Base-by-base conservation (phyloP, 2,329 filamentous ascomycete species). In the Aspergillus costaricaensis region DNA sequence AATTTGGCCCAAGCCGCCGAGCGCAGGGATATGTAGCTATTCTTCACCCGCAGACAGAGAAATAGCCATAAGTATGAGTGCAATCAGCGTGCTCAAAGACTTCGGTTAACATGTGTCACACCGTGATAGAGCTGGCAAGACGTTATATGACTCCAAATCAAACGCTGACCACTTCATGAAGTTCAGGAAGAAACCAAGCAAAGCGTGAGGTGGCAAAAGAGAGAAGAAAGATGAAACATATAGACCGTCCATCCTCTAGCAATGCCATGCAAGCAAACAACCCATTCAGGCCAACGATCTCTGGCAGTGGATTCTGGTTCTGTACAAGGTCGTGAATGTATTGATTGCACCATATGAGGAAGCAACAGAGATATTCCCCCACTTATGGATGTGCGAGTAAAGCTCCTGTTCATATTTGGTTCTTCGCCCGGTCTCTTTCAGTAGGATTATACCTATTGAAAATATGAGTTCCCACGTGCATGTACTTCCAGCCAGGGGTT, bases 371-470 rank as follows among this genome's bases (percentile, higher is more conserved):
- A n/a, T 23, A 27, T 14, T 39, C 39, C 21, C 6, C 15, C 9
- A 56, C 12, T 6, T 47, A 44, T 30, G n/a, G 32, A 6, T 8
- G 38, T 38, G 43, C 32, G 7, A 21, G 19, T 14, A 25, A 15
- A 17, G 15, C 6, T 19, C 10, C 10, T 6, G 12, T 41, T 67
- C 56, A 68, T 44, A 66, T 61, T 55, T 70, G 66, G n/a, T 66
- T 68, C 64, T 80, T 80, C 60, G 77, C 76, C 44, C 74, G 71
- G 59, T 81, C 80, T 67, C 80, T 74, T 68, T 82, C 80, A 15
- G 79, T 77, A 3, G 80, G 80, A 62, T 82, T 82, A 68, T 82
- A 82, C 66, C 80, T 82, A 62, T 50, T 17, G 12, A 25, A 38
- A 49, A 5, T 30, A 39, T 43, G 43, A 23, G 25, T 36, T 10